Evolutionary conservation across 345 rosid species (phyloP).

Genomic region (Lumnitzera racemosa): DNA sequence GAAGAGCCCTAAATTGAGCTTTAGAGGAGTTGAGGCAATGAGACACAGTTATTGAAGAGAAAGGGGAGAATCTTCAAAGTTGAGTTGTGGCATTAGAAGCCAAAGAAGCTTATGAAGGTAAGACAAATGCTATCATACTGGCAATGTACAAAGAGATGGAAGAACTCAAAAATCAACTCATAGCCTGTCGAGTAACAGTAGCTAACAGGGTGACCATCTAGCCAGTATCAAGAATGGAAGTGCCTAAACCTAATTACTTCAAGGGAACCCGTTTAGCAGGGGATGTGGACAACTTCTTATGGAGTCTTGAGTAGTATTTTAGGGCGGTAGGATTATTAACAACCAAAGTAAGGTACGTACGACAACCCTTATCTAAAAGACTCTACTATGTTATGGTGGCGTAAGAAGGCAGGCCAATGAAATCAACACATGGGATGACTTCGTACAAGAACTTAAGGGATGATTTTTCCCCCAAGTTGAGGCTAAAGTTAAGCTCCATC

Average conservation of each 20-base stretch:
- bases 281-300: conserved; percentile 5
- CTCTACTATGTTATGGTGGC: conserved; percentile 2
- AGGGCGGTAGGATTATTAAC: not conserved
- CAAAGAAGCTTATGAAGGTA: no score
- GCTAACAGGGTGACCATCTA: no score
- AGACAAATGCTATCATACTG: no score
- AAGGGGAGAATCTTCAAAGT: no score
- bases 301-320: not conserved
- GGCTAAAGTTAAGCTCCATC: not conserved
- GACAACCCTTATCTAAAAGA: not conserved
- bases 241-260: not conserved
- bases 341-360: not conserved
- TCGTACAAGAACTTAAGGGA: not conserved
- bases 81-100: no score
- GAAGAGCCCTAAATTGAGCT: no score
- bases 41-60: no score
- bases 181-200: no score
- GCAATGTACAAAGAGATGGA: no score
- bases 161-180: no score
- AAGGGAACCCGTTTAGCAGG: not conserved
- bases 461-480: not conserved
- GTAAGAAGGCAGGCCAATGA: not conserved
- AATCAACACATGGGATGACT: not conserved
- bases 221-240: no score
- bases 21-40: no score